A percentile compares a stretch with the other conserved stretches of the same genome.
phyloP scores from a whole-genome alignment of 2,329 filamentous ascomycete species.

The Neonectria neomacrospora region DNA sequence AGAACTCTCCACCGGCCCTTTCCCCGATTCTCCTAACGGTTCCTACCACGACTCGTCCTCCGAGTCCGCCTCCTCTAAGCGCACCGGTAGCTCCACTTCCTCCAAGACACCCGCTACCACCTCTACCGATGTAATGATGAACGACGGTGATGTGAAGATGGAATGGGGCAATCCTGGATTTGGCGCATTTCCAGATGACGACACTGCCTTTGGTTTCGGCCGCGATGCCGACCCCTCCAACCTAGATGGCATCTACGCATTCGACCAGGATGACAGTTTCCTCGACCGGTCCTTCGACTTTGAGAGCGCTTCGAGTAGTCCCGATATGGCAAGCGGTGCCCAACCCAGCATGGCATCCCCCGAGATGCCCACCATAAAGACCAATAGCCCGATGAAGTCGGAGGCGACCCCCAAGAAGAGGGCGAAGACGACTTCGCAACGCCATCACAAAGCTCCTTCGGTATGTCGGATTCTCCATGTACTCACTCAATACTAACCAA shows the following conservation, averaged over 20 bases:
- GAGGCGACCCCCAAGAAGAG: conserved; percentile 43
- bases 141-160: conserved; percentile 54
- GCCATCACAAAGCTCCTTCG: conserved; percentile 49
- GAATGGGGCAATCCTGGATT: conserved; percentile 56
- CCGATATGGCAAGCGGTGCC: conserved; percentile 51
- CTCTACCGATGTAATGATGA: conserved; percentile 57
- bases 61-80: conserved; percentile 62
- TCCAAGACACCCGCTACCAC: conserved; percentile 56
- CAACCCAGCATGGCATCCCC: conserved; percentile 54
- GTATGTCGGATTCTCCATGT: conserved; percentile 47
- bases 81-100: conserved; percentile 58
- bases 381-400: conserved; percentile 45
- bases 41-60: conserved; percentile 63
- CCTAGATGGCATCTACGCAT: conserved; percentile 47
- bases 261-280: conserved; percentile 55
- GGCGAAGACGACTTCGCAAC: conserved; percentile 51
- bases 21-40: conserved; percentile 55
- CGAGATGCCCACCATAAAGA: conserved; percentile 55
- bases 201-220: conserved; percentile 51
- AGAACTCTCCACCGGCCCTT: conserved; percentile 52
- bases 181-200: conserved; percentile 52
- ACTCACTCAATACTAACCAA: conserved; percentile 42
- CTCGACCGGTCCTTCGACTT: conserved; percentile 67
- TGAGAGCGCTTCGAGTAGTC: conserved; percentile 68
- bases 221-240: conserved; percentile 40